Percentiles rank a stretch among this genome's conserved stretches.
Conservation (phyloP, 2,329 filamentous ascomycete genomes). For the Trichoderma sp. region DNA sequence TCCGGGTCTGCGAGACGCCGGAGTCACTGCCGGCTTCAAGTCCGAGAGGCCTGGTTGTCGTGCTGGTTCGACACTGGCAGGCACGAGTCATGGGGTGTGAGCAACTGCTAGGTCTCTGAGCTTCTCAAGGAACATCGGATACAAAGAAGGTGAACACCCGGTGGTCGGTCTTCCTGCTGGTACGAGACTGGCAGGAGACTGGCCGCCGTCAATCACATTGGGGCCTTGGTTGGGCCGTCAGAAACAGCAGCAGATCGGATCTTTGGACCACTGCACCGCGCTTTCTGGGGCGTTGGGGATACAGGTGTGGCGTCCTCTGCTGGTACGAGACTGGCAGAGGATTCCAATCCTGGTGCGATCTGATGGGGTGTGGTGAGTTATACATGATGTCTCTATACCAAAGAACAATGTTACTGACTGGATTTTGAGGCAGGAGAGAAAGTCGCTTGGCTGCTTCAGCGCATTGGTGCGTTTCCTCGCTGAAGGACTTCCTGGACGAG, state of each 20-base stretch:
- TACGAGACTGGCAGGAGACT: not conserved
- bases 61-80: not conserved
- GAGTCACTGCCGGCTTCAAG: not conserved
- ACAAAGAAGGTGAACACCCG: not conserved
- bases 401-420: not conserved
- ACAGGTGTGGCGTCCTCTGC: not conserved
- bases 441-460: not conserved
- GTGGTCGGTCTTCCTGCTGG: not conserved
- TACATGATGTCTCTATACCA: not conserved
- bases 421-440: not conserved
- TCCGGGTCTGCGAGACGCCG: too few relatives aligned
- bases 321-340: not conserved
- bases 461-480: not conserved
- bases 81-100: not conserved
- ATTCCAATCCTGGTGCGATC: too few relatives aligned
- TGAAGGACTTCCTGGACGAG: not conserved
- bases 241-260: not conserved
- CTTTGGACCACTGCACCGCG: not conserved
- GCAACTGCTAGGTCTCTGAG: too few relatives aligned
- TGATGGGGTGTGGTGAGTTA: not conserved
- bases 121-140: not conserved
- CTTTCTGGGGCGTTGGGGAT: not conserved
- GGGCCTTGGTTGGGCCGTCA: not conserved
- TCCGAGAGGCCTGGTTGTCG: not conserved
- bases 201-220: too few relatives aligned